Conservation (phyloP, 2,329 filamentous ascomycete species). For the Pochonia chlamydosporia region DNA sequence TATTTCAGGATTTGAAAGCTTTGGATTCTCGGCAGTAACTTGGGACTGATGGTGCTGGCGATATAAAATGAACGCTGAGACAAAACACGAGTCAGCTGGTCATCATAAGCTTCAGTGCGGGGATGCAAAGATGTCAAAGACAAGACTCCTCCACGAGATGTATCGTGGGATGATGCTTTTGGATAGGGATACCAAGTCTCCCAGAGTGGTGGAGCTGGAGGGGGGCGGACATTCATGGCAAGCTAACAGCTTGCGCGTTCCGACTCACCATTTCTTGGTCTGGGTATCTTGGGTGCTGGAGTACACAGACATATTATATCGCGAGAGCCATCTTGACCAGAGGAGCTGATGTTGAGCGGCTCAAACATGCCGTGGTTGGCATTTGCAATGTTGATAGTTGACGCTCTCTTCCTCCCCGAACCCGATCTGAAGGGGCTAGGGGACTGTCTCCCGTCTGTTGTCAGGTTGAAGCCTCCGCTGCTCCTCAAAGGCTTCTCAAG, state of each 20-base stretch:
- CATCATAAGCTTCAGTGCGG: not conserved
- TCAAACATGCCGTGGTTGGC: conserved; percentile 31
- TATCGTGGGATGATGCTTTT: not conserved
- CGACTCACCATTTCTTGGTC: conserved; percentile 52
- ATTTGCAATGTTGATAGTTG: conserved; percentile 39
- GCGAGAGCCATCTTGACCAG: conserved; percentile 23
- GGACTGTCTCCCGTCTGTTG: conserved; percentile 7
- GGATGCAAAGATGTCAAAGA: not conserved
- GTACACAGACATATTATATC: conserved; percentile 52
- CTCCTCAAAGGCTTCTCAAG: conserved; percentile 14
- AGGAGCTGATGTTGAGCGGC: conserved; percentile 21
- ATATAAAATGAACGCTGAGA: conserved; percentile 90
- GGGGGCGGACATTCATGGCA: not conserved
- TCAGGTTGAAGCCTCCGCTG: conserved; percentile 6
- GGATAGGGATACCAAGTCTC: not conserved
- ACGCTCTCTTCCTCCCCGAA: conserved; percentile 35
- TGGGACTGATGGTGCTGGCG: conserved; percentile 84
- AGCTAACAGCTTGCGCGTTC: not conserved
- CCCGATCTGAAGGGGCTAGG: conserved; percentile 8
- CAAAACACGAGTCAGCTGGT: conserved; percentile 17
- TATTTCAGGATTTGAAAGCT: conserved; percentile 89
- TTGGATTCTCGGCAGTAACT: conserved; percentile 78
- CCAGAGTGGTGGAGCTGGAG: not conserved
- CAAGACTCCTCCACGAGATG: not conserved
- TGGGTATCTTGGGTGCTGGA: conserved; percentile 50